These are phyloP conservation scores for Coniochaeta sp. DNA, from an alignment of 2,329 filamentous ascomycete species.

Conservation along the genomic window DNA sequence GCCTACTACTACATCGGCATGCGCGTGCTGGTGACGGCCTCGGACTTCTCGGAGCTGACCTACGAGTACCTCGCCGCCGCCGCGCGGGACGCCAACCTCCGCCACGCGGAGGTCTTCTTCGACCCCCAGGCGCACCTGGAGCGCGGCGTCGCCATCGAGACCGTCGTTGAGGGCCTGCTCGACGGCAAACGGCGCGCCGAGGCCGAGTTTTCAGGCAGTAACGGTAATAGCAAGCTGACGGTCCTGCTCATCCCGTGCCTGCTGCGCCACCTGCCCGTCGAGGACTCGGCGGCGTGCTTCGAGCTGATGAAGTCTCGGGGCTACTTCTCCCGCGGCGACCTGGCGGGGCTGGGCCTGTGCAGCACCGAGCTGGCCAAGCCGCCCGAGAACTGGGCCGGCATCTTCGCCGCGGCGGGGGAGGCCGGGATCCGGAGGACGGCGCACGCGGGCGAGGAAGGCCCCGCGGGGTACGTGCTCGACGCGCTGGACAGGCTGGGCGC, in stretches of 20 bases:
- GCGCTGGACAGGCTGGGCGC: constrained; percentile 57
- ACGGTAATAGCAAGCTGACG: constrained; percentile 19
- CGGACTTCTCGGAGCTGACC: constrained; percentile 68
- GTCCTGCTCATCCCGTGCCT: constrained; percentile 66
- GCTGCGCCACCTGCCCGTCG: constrained; percentile 59
- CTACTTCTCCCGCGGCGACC: constrained; percentile 31
- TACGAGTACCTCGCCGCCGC: constrained; percentile 65
- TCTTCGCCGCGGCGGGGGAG: constrained; percentile 49
- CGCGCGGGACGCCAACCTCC: constrained; percentile 50
- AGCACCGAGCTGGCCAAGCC: constrained; percentile 27
- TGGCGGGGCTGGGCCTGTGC: constrained; percentile 21
- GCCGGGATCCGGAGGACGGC: constrained; percentile 55
- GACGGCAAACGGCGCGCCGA: constrained; percentile 54
- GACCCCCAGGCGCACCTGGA: constrained; percentile 68
- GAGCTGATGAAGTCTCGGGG: constrained; percentile 29
- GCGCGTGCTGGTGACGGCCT: constrained; percentile 54
- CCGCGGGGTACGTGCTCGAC: constrained; percentile 54
- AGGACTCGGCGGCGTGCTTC: constrained; percentile 43
- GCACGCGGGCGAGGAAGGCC: constrained; percentile 71
- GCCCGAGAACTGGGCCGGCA: constrained; percentile 48
- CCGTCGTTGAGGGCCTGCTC: constrained; percentile 56
- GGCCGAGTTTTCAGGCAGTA: constrained; percentile 48
- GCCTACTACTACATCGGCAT: constrained; percentile 74
- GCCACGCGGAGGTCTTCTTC: constrained; percentile 74
- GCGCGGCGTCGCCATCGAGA: constrained; percentile 55